Base-by-base conservation (phyloP, 495 filamentous ascomycete genomes). In the Penicillium tannophilum region DNA sequence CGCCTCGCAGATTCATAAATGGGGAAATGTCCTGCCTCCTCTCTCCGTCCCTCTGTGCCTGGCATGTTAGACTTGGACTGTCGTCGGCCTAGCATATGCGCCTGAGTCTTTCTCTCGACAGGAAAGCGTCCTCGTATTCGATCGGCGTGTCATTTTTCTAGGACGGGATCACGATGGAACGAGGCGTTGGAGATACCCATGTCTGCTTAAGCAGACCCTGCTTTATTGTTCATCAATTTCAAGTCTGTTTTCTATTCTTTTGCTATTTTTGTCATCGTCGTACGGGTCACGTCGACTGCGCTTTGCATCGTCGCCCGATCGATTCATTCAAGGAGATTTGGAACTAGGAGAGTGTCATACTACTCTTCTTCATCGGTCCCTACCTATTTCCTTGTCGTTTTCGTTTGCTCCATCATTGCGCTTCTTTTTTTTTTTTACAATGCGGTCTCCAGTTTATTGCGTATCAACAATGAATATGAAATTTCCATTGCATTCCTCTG, bases 161-260 rank as follows among this genome's bases (percentile, higher is more conserved):
- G 65, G 67, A 68, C 65, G 65, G 76, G 70, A 76, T 76, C 65
- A 77, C 72, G 75, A 77, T 60, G 74, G 73, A 75, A 76, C 72
- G 75, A 72, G 75, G 77, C 75, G 75, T 79, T 78, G 73, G 75
- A 79, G 76, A 80, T 80, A 80, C 77, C 77, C 77, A 72, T 72
- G 70, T 68, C 68, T 70, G 66, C 71, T 73, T 73, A 72, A 69
- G 63, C 65, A 68, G 67, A 66, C 60, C 62, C 74, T 69, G 55
- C 64, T 70, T 62, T 69, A 44, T 53, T 33, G 62, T 55, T 63
- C 72, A 51, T 69, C 61, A 41, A 41, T 63, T 72, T 55, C 58
- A 59, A 63, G 58, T 64, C 61, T 67, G 63, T 65, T 63, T 63
- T 69, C 65, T 62, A 63, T 69, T 64, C 60, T 67, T 55, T 57